Conservation (phyloP, 148 eudicot genomes). For the Vaccinium macrocarpon region DNA sequence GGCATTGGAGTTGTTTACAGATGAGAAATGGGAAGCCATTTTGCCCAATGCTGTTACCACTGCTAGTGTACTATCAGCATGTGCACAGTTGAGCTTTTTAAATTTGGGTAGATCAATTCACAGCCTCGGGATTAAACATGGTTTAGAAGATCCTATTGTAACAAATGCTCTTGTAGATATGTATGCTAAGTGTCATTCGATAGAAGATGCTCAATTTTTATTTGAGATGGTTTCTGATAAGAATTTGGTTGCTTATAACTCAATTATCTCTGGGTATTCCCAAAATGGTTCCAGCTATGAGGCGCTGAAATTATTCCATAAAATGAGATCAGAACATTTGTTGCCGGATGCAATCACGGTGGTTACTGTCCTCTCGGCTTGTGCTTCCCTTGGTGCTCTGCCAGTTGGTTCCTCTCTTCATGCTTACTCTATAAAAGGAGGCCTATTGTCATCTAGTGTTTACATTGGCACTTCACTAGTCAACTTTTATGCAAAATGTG, state of each 20-base stretch:
- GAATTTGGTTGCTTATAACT: too few species aligned
- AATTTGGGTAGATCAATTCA: constrained; percentile 58
- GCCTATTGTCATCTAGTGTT: constrained; percentile 43
- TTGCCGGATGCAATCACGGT: constrained; percentile 63
- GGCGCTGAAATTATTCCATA: constrained; percentile 53
- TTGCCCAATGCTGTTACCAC: constrained; percentile 57
- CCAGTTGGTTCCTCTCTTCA: constrained; percentile 64
- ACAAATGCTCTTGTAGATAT: constrained; percentile 73
- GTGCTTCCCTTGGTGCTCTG: constrained; percentile 52
- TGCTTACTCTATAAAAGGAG: constrained; percentile 47
- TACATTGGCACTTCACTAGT: constrained; percentile 58
- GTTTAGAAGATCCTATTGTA: constrained; percentile 49
- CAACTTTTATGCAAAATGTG: constrained; percentile 78
- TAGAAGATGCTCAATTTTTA: constrained; percentile 37
- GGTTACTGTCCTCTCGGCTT: constrained; percentile 61
- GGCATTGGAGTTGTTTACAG: constrained; percentile 58
- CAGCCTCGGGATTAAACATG: constrained; percentile 50
- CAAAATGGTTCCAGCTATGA: constrained; percentile 46
- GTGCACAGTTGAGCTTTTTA: constrained; percentile 47
- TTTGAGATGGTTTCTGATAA: constrained; percentile 21
- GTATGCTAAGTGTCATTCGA: constrained; percentile 65
- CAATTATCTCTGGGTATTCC: too few species aligned
- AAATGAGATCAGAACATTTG: constrained; percentile 48
- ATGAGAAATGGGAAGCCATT: constrained; percentile 36
- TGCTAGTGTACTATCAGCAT: constrained; percentile 73